Evolutionary conservation across 164 flowering plant species (phyloP).

Genomic region (Magnolia officinalis): DNA sequence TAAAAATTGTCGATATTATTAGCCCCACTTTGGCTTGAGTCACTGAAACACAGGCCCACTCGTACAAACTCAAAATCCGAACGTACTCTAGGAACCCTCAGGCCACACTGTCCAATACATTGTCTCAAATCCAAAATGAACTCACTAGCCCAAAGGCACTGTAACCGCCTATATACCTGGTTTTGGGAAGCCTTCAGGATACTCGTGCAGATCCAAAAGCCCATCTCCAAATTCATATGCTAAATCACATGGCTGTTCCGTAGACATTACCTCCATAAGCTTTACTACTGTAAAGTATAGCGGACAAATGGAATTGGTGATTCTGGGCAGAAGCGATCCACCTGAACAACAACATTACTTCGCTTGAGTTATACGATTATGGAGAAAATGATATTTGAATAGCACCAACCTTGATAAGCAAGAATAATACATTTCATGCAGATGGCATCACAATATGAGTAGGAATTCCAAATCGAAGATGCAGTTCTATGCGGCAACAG

Average conservation of each 20-base stretch:
- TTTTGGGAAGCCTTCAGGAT: conserved; percentile 64
- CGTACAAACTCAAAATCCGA: too few relatives aligned
- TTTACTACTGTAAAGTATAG: conserved; percentile 55
- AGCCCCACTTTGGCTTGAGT: too few relatives aligned
- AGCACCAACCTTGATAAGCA: neutral
- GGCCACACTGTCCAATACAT: neutral
- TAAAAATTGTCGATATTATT: too few relatives aligned
- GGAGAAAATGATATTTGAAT: neutral
- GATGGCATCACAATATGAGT: too few relatives aligned
- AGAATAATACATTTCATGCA: neutral
- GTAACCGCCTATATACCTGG: conserved; percentile 33
- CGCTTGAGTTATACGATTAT: neutral
- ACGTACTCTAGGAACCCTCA: too few relatives aligned
- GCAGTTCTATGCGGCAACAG: too few relatives aligned
- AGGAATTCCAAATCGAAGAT: too few relatives aligned
- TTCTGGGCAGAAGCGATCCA: conserved; percentile 34
- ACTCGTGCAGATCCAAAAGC: conserved; percentile 43
- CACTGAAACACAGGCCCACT: too few relatives aligned
- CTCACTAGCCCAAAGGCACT: too few relatives aligned
- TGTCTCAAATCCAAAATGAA: too few relatives aligned
- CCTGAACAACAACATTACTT: conserved; percentile 25
- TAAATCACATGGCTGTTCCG: conserved; percentile 80
- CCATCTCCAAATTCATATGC: conserved; percentile 82
- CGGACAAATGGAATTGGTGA: conserved; percentile 44
- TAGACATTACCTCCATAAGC: conserved; percentile 63